phyloP scores from a whole-genome alignment of 495 filamentous ascomycete genomes.

The Talaromyces liani region DNA sequence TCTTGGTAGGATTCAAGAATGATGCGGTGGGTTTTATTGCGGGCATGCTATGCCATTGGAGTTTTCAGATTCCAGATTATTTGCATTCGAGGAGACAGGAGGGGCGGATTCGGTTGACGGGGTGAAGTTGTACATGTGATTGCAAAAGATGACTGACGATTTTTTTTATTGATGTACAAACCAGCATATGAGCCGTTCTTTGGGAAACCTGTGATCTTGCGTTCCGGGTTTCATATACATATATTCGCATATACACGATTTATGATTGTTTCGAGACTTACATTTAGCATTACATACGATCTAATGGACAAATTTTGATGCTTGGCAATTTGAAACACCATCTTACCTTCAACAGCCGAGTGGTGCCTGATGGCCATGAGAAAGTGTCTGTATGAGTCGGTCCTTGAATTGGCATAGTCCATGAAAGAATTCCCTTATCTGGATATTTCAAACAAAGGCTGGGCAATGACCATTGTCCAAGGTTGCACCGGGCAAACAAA shows the following conservation, averaged over 20 bases:
- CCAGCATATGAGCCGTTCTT: neutral
- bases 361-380: neutral
- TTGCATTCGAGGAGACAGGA: constrained; percentile 27
- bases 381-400: neutral
- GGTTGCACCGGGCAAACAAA: neutral
- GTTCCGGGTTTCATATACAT: neutral
- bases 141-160: neutral
- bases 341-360: neutral
- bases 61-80: constrained; percentile 29
- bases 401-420: neutral
- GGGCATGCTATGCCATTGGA: constrained; percentile 66
- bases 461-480: neutral
- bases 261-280: neutral
- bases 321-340: neutral
- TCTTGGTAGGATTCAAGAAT: constrained; percentile 79
- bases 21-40: constrained; percentile 80
- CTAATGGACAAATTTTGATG: neutral
- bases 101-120: constrained; percentile 23
- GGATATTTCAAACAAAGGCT: neutral
- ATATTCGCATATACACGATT: neutral
- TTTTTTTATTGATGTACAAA: neutral
- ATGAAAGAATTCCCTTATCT: neutral
- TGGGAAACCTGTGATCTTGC: neutral
- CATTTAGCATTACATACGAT: neutral
- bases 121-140: constrained; percentile 5